Conservation (phyloP, 495 filamentous ascomycete species). For the Neurospora sp. region DNA sequence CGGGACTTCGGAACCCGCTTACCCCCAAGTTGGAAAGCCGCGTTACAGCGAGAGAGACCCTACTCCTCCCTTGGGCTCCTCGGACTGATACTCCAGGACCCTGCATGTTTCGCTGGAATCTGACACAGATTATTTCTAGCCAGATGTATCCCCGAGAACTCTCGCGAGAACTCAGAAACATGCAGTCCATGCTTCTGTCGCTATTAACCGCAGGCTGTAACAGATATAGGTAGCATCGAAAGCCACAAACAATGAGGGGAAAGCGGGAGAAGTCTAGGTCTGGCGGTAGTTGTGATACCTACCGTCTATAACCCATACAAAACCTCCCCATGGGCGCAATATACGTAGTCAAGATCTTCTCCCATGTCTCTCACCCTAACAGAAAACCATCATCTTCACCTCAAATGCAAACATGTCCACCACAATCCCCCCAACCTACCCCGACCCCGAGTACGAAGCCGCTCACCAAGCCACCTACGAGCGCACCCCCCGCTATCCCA, state of each 20-base stretch:
- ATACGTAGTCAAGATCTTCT: too few species aligned
- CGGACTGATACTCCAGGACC: not conserved
- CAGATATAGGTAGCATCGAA: not conserved
- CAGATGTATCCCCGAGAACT: not conserved
- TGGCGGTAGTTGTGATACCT: not conserved
- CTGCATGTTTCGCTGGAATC: not conserved
- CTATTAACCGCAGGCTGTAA: not conserved
- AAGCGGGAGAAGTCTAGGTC: not conserved
- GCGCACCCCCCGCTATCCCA: conserved; percentile 11
- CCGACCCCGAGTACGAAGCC: conserved; percentile 17
- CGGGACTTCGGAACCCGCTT: not conserved
- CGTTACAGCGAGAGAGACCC: not conserved
- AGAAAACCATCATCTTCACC: too few species aligned
- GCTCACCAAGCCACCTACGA: conserved; percentile 17
- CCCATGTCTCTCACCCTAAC: too few species aligned
- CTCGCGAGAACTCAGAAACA: too few species aligned
- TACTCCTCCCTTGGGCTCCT: not conserved
- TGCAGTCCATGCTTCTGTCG: not conserved
- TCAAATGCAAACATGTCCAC: conserved; percentile 7
- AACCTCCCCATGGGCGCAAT: not conserved
- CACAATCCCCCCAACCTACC: conserved; percentile 11
- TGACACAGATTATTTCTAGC: not conserved
- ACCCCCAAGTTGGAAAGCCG: not conserved
- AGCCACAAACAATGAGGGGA: not conserved
- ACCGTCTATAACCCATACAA: not conserved